These are phyloP conservation scores for Xylaria nigripes DNA, from an alignment of 495 filamentous ascomycete genomes.

Conservation along the genomic window DNA sequence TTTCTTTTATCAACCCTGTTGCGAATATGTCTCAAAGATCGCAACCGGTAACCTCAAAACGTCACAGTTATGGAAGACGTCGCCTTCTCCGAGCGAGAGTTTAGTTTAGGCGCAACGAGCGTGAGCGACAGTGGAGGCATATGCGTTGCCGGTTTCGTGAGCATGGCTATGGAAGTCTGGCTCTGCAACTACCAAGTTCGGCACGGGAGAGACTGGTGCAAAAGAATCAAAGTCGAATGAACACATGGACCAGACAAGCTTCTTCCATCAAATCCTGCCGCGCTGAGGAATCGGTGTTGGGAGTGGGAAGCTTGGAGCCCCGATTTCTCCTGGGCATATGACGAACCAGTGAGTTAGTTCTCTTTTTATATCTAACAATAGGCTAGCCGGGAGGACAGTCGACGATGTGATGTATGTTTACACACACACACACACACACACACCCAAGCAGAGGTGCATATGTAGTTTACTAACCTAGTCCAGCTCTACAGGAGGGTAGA, in stretches of 20 bases:
- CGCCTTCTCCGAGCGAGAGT: constrained; percentile 69
- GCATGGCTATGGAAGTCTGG: constrained; percentile 75
- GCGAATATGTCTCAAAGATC: not conserved
- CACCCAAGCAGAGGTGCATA: no score
- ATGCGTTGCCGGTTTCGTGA: constrained; percentile 76
- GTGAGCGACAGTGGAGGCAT: constrained; percentile 91
- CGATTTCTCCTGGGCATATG: no score
- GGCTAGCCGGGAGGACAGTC: no score
- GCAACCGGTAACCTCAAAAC: constrained; percentile 23
- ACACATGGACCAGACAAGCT: not conserved
- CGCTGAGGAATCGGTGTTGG: not conserved
- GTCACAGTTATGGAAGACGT: constrained; percentile 60
- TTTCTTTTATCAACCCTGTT: not conserved
- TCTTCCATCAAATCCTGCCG: not conserved
- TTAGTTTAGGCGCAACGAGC: constrained; percentile 78
- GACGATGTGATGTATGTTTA: no score
- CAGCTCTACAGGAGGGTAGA: no score
- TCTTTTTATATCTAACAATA: no score
- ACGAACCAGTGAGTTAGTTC: no score
- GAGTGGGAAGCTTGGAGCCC: not conserved
- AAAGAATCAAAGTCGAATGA: constrained; percentile 30
- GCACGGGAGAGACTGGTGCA: constrained; percentile 73
- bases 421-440: no score
- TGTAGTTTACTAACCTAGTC: no score
- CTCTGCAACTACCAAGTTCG: constrained; percentile 75